Conservation (phyloP, 2,329 filamentous ascomycete genomes). For the Cordyceps cateniannulata region DNA sequence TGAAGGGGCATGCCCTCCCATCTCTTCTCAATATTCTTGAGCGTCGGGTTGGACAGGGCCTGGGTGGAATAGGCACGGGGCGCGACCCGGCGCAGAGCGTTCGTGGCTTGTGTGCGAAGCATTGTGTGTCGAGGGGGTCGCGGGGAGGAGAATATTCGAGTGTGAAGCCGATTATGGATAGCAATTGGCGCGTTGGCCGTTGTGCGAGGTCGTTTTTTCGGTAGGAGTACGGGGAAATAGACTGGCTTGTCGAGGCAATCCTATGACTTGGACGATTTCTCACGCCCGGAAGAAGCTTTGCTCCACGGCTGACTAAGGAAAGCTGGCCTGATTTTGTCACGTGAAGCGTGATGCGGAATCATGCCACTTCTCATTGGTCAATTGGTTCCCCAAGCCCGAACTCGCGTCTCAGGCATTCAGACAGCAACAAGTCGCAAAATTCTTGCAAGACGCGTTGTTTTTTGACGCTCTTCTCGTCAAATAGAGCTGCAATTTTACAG, state of each 20-base stretch:
- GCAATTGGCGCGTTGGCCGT: conserved; percentile 29
- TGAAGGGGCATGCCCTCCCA: conserved; percentile 97
- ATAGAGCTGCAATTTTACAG: not conserved
- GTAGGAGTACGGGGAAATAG: conserved; percentile 18
- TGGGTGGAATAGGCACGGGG: conserved; percentile 61
- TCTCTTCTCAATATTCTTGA: conserved; percentile 98
- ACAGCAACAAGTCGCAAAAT: not conserved
- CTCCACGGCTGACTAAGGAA: conserved; percentile 18
- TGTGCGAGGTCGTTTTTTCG: conserved; percentile 14
- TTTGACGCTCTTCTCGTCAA: not conserved
- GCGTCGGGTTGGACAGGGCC: conserved; percentile 94
- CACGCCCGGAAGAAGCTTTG: conserved; percentile 19
- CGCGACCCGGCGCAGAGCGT: conserved; percentile 45
- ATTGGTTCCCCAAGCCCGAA: not conserved
- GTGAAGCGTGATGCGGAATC: conserved; percentile 16
- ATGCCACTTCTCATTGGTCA: conserved; percentile 16
- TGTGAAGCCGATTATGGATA: conserved; percentile 15
- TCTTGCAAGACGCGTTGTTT: not conserved
- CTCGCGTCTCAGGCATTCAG: not conserved
- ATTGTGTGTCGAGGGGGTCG: conserved; percentile 30
- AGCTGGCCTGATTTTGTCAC: conserved; percentile 12
- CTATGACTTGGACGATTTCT: conserved; percentile 22
- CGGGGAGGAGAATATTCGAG: conserved; percentile 8
- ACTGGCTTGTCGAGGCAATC: conserved; percentile 20
- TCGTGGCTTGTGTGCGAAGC: conserved; percentile 49